Base-by-base conservation (phyloP, 306 rosid genomes). In the Vigna trinervia region DNA sequence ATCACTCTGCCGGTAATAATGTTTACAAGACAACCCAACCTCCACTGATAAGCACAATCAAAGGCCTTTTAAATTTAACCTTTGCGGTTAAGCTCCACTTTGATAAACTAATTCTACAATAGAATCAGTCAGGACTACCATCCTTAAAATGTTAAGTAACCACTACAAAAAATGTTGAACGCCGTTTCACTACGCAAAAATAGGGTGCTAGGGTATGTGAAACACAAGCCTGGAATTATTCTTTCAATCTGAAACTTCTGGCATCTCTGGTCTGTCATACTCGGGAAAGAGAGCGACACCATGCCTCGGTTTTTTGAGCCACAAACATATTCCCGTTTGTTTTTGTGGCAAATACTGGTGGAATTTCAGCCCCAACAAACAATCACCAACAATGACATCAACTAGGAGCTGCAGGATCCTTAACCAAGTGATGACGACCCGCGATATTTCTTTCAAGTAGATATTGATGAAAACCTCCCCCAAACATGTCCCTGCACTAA, bases 291-390 rank as follows among this genome's bases (percentile, higher is more conserved):
- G 56, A 34, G 69, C 12, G 79, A 65, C 36, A 28, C 22, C 58
- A 30, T 53, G 65, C 15, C 34, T 26, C 6, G 15, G 43, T 7
- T 48, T 12, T 30, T 0, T 47, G 45, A 4, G 63, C 56, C 11
- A 9, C 46, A 23, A 50, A 43, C 56, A 54, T 65, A 80, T 67
- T 34, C 28, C 19, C 30, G 19, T n/a, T 74, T 66, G 71, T 45
- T 34, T 59, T 47, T 60, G 6, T 53, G 48, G 43, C 69, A 80
- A 73, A 28, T 32, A 12, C 26, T 30, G 12, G 19, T 30, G 34
- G 69, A 74, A 43, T 63, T 73, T 64, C 79, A 32, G 69, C 79
- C 83, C 63, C 69, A 65, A 65, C 77, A 71, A 62, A 71, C 56
- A 43, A 61, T 26, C 46, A 72, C 66, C 60, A 53, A 36, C 53